Conservation (phyloP, 148 eudicot genomes). For the Silene uniflora region DNA sequence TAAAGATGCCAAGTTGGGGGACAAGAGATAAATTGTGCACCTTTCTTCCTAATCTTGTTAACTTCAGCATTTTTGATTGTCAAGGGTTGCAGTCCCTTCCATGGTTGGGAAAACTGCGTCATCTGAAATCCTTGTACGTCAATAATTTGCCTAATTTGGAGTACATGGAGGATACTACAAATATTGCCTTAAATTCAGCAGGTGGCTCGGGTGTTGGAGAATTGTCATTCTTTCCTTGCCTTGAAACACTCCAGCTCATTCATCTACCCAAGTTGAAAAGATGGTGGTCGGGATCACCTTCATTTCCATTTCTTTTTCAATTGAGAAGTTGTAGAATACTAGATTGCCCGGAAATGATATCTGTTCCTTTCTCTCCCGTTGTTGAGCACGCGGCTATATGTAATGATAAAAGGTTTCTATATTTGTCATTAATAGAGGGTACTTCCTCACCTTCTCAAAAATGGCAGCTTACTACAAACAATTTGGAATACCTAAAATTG, state of each 20-base stretch:
- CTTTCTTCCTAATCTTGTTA: slow-evolving; percentile 9
- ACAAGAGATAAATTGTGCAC: slow-evolving; percentile 7
- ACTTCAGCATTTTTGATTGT: neutral
- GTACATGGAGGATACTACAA: slow-evolving; percentile 6
- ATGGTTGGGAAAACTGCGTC: slow-evolving; percentile 12
- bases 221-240: neutral
- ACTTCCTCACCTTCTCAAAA: neutral
- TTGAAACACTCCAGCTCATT: neutral
- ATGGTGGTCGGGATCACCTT: neutral
- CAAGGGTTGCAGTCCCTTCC: slow-evolving; percentile 1
- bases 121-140: neutral
- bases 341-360: neutral
- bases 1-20: neutral
- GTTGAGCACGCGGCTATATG: neutral
- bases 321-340: neutral
- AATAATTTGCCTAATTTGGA: neutral
- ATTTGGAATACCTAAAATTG: neutral
- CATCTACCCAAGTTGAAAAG: neutral
- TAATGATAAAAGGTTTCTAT: neutral
- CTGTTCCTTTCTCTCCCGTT: neutral
- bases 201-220: neutral
- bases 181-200: neutral
- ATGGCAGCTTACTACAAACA: neutral
- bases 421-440: neutral
- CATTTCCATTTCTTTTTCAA: neutral